Evolutionary conservation across 768 basidiomycete species (phyloP).

Genomic region (Pleurotus citrinopileatus): DNA sequence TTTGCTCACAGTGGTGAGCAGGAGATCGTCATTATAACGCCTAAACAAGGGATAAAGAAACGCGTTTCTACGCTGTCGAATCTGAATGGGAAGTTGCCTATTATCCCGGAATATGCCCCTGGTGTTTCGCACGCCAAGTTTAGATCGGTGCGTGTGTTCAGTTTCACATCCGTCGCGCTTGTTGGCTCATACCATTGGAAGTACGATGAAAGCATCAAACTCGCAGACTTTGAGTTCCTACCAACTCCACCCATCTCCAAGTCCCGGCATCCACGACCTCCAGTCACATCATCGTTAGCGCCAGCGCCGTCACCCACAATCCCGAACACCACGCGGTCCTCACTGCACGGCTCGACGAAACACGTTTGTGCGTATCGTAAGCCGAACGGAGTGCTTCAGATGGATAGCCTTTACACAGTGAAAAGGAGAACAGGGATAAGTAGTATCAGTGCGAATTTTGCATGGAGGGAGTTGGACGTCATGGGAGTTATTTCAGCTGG

Average conservation of each 20-base stretch:
- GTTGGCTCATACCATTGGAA: background rate
- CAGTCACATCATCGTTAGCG: too few species aligned
- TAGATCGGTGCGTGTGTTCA: background rate
- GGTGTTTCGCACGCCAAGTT: background rate
- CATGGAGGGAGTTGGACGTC: constrained; percentile 6
- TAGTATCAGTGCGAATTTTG: background rate
- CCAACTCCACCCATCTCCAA: background rate
- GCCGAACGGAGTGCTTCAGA: background rate
- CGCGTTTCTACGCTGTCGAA: background rate
- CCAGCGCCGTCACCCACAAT: too few species aligned
- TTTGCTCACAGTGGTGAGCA: background rate
- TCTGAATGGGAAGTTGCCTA: background rate
- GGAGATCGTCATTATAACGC: constrained; percentile 2
- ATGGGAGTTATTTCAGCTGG: background rate
- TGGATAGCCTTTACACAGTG: background rate
- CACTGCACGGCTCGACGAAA: background rate
- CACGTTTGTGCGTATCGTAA: constrained; percentile 2
- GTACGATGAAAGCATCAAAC: background rate
- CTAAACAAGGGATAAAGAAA: background rate
- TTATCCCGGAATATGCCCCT: background rate
- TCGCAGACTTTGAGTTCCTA: constrained; percentile 5
- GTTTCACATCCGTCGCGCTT: background rate
- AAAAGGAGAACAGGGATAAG: background rate
- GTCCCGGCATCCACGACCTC: too few species aligned
- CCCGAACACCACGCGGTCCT: background rate